phyloP scores from a whole-genome alignment of 2,329 filamentous ascomycete genomes.

The Macrophomina tecta region DNA sequence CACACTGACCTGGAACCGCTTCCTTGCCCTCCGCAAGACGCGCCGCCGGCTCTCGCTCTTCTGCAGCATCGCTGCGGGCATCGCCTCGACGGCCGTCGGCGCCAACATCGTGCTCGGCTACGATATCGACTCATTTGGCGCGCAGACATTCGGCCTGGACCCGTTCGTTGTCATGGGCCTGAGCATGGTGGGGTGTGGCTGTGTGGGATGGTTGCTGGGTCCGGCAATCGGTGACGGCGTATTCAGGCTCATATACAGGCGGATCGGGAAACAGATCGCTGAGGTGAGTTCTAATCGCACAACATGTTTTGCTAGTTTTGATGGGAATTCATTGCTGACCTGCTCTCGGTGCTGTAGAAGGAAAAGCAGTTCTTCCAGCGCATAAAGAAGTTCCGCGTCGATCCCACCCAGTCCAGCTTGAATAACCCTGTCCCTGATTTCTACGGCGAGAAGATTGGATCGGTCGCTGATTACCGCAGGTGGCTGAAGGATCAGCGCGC shows the following conservation, averaged over 20 bases:
- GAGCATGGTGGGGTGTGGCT: constrained; percentile 70
- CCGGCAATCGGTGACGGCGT: constrained; percentile 48
- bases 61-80: constrained; percentile 72
- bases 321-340: too few species aligned
- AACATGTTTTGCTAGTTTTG: too few species aligned
- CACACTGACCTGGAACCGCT: constrained; percentile 76
- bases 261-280: constrained; percentile 74
- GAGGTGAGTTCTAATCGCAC: constrained; percentile 55
- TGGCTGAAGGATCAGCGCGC: constrained; percentile 98
- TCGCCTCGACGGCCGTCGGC: constrained; percentile 67
- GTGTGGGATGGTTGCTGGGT: constrained; percentile 27
- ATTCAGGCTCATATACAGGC: constrained; percentile 78
- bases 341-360: constrained; percentile 62
- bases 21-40: constrained; percentile 87
- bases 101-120: constrained; percentile 71
- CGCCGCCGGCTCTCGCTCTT: constrained; percentile 83
- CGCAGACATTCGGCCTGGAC: constrained; percentile 79
- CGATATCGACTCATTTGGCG: constrained; percentile 70
- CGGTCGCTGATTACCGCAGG: constrained; percentile 85
- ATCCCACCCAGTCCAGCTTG: constrained; percentile 86
- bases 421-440: constrained; percentile 96
- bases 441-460: constrained; percentile 98
- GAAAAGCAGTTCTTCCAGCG: constrained; percentile 92
- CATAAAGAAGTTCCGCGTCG: constrained; percentile 90
- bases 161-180: constrained; percentile 85